A percentile compares a stretch with the other conserved stretches of the same genome.
These are phyloP conservation scores for Isochrysis galbana DNA, from an alignment of 78 protist species.

Conservation along the genomic window DNA sequence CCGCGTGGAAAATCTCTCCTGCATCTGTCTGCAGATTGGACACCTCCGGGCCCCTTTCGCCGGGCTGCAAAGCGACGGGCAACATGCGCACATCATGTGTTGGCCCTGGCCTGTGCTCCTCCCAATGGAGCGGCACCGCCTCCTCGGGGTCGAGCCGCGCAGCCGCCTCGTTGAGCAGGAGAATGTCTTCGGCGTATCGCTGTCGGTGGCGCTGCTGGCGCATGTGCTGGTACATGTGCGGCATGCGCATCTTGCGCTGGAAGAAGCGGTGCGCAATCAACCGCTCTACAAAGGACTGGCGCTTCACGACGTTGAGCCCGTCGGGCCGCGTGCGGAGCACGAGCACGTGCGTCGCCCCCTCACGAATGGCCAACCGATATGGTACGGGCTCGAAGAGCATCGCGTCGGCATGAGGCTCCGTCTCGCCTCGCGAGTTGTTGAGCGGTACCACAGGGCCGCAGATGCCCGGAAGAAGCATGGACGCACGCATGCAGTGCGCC, in stretches of 20 bases:
- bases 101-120: not conserved
- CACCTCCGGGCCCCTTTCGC: not conserved
- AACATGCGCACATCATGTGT: not conserved
- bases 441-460: not conserved
- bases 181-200: not conserved
- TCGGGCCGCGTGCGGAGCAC: slow-evolving; percentile 17
- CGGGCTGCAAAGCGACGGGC: not conserved
- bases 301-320: not conserved
- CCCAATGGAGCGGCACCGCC: not conserved
- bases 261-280: not conserved
- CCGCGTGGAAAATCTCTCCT: not conserved
- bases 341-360: slow-evolving; percentile 37
- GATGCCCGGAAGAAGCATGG: slow-evolving; percentile 25
- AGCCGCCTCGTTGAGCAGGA: not conserved
- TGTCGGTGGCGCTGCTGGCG: not conserved
- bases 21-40: not conserved
- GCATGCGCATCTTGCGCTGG: not conserved
- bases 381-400: slow-evolving; percentile 27
- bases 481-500: slow-evolving; percentile 2
- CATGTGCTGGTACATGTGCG: not conserved
- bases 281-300: not conserved
- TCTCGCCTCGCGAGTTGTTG: not conserved
- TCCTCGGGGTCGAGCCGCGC: not conserved
- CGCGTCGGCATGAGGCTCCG: slow-evolving; percentile 12
- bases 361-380: not conserved